phyloP scores from a whole-genome alignment of 805 yeast genomes.

The Clavispora fructus region DNA sequence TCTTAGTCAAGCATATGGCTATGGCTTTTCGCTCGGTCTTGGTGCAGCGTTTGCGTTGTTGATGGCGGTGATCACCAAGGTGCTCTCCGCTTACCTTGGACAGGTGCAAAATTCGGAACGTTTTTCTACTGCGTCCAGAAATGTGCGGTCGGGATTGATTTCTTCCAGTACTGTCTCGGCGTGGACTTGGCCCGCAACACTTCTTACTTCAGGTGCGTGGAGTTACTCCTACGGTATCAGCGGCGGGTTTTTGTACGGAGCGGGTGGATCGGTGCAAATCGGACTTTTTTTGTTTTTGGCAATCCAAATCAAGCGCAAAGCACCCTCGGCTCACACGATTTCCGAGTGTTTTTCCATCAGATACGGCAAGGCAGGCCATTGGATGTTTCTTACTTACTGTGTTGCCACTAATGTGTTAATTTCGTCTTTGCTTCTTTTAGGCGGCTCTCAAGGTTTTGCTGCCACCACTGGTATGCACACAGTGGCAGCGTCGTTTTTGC shows the following conservation, averaged over 20 bases:
- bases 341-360: slow-evolving; percentile 13
- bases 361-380: slow-evolving; percentile 11
- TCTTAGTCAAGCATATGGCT: slow-evolving; percentile 4
- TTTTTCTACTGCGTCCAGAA: slow-evolving; percentile 6
- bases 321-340: slow-evolving; percentile 17
- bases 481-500: slow-evolving; percentile 38
- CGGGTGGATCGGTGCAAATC: slow-evolving; percentile 14
- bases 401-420: slow-evolving; percentile 10
- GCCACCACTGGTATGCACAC: slow-evolving; percentile 10
- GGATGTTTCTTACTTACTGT: slow-evolving; percentile 9
- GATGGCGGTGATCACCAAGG: slow-evolving; percentile 4
- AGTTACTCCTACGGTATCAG: slow-evolving; percentile 5
- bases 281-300: slow-evolving; percentile 16
- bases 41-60: slow-evolving; percentile 7
- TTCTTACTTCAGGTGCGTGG: slow-evolving; percentile 10
- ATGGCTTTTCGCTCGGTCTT: slow-evolving; percentile 5
- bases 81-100: slow-evolving; percentile 4
- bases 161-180: slow-evolving; percentile 7
- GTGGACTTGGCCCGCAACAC: slow-evolving; percentile 7
- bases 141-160: slow-evolving; percentile 5
- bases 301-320: slow-evolving; percentile 15
- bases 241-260: slow-evolving; percentile 5
- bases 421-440: slow-evolving; percentile 8
- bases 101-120: slow-evolving; percentile 9
- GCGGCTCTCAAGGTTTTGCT: slow-evolving; percentile 6